A percentile compares a stretch with the other conserved stretches of the same genome.
phyloP scores from a whole-genome alignment of 495 filamentous ascomycete genomes.

The Aspergillus diversus region DNA sequence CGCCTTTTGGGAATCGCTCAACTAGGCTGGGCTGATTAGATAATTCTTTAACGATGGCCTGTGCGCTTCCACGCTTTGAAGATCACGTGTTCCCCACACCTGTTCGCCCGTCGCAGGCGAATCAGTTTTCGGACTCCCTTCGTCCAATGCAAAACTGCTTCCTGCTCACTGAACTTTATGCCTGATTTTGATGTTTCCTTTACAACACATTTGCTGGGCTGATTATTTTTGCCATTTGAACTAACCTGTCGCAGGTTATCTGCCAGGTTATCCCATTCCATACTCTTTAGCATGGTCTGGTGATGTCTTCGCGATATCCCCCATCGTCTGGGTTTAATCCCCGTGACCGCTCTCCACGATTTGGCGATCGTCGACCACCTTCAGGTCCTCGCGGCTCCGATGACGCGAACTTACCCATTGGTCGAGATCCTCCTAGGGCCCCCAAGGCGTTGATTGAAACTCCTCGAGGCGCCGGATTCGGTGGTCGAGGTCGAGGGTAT shows the following conservation, averaged over 20 bases:
- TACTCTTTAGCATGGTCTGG: slow-evolving; percentile 48
- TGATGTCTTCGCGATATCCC: slow-evolving; percentile 53
- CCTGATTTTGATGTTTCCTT: background rate
- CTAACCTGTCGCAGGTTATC: slow-evolving; percentile 28
- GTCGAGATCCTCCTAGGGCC: slow-evolving; percentile 66
- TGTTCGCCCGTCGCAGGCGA: slow-evolving; percentile 6
- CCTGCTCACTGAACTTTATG: background rate
- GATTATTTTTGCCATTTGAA: slow-evolving; percentile 8
- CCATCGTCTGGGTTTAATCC: slow-evolving; percentile 52
- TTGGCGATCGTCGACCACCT: slow-evolving; percentile 49
- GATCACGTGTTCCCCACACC: slow-evolving; percentile 34
- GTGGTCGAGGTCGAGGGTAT: slow-evolving; percentile 52
- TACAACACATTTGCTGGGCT: background rate
- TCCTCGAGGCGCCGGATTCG: slow-evolving; percentile 56
- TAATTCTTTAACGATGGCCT: slow-evolving; percentile 27
- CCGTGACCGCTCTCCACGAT: slow-evolving; percentile 53
- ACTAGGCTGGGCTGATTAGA: slow-evolving; percentile 22
- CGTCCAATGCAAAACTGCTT: background rate
- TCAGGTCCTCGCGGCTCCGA: slow-evolving; percentile 44
- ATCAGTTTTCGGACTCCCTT: slow-evolving; percentile 9
- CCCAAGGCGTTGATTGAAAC: slow-evolving; percentile 71
- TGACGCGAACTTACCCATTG: slow-evolving; percentile 41
- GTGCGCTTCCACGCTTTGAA: slow-evolving; percentile 25
- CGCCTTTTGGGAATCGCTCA: slow-evolving; percentile 12
- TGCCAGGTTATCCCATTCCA: slow-evolving; percentile 24